phyloP scores from a whole-genome alignment of 2,329 filamentous ascomycete species.

The Lachnellula suecica region DNA sequence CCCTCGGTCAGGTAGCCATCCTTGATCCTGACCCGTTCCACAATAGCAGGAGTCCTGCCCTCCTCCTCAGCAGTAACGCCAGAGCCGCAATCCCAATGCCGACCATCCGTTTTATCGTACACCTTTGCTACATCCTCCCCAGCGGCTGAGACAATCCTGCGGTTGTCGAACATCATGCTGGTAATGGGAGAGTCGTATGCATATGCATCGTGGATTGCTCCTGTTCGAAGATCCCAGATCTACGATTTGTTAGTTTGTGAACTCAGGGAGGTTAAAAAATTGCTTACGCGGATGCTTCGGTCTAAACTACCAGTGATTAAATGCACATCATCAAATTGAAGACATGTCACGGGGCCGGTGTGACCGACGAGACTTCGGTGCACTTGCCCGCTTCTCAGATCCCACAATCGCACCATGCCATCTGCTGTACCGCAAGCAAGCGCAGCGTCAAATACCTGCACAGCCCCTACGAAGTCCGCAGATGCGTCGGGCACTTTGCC shows the following conservation, averaged over 20 bases:
- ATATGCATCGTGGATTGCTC: conserved; percentile 92
- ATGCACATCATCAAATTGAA: conserved; percentile 96
- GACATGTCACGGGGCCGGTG: conserved; percentile 87
- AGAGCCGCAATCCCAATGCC: conserved; percentile 95
- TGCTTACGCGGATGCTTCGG: conserved; percentile 84
- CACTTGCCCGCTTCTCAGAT: conserved; percentile 94
- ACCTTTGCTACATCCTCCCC: conserved; percentile 95
- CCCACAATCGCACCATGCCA: conserved; percentile 95
- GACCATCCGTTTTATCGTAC: conserved; percentile 94
- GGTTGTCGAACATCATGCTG: conserved; percentile 94
- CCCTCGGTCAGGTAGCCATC: conserved; percentile 95
- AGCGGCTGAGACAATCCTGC: conserved; percentile 85
- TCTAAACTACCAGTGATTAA: conserved; percentile 91
- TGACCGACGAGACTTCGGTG: conserved; percentile 94
- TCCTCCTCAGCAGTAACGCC: conserved; percentile 70
- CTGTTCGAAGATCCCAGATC: conserved; percentile 98
- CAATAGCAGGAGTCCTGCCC: conserved; percentile 62
- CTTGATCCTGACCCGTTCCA: conserved; percentile 86
- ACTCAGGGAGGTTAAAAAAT: neutral
- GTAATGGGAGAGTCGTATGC: conserved; percentile 91
- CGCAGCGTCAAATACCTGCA: conserved; percentile 95
- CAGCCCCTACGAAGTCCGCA: conserved; percentile 89
- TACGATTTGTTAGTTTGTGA: conserved; percentile 41
- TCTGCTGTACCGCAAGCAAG: conserved; percentile 95
- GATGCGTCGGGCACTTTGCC: conserved; percentile 62